Evolutionary conservation across 2,329 filamentous ascomycete species (phyloP).

Genomic region (Aspergillus tanneri): DNA sequence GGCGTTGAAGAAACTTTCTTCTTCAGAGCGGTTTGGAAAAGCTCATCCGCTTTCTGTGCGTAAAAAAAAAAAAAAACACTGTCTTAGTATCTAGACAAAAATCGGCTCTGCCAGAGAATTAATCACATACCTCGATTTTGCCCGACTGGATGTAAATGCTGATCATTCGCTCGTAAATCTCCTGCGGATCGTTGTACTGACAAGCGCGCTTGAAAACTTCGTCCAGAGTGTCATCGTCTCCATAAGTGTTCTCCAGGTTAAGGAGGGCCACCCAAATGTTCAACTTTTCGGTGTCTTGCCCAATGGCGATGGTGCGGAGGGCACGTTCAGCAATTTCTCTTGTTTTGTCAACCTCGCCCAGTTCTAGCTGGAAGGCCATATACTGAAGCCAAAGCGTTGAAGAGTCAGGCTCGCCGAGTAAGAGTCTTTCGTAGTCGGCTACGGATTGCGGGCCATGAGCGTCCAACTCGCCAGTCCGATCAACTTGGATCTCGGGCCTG

Average conservation of each 20-base stretch:
- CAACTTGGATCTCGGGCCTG: conserved; percentile 76
- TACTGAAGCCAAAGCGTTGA: conserved; percentile 92
- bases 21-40: conserved; percentile 84
- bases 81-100: too few relatives aligned
- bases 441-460: conserved; percentile 82
- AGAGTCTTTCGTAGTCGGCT: conserved; percentile 88
- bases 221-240: conserved; percentile 76
- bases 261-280: conserved; percentile 94
- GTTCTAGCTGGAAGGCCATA: conserved; percentile 97
- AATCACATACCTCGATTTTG: conserved; percentile 78
- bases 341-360: conserved; percentile 84
- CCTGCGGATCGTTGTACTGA: conserved; percentile 87
- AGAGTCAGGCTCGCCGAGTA: conserved; percentile 90
- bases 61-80: too few relatives aligned
- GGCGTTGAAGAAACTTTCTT: conserved; percentile 84
- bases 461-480: conserved; percentile 89
- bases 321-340: conserved; percentile 88
- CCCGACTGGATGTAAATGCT: conserved; percentile 94
- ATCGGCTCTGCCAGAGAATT: too few relatives aligned
- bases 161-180: conserved; percentile 83
- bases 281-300: conserved; percentile 87
- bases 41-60: conserved; percentile 74
- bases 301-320: conserved; percentile 83
- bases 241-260: conserved; percentile 90
- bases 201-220: conserved; percentile 88